Percentiles rank a stretch among this genome's conserved stretches.
phyloP scores from a whole-genome alignment of 371 early-diverging fungal genomes.

The Rhizopus delemar region DNA sequence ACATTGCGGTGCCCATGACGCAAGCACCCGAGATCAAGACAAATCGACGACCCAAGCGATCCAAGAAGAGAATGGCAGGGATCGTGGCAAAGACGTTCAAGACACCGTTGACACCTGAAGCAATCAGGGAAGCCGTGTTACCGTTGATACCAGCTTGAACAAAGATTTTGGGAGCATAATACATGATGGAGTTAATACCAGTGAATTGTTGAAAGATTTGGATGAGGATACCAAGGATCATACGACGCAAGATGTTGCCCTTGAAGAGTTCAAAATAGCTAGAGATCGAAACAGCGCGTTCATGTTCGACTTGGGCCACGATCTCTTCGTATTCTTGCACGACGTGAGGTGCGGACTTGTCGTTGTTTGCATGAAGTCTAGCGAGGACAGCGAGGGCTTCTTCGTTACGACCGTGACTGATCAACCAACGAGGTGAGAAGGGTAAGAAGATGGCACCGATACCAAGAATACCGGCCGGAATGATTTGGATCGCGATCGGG shows the following conservation, averaged over 20 bases:
- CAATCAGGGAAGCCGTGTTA: constrained; percentile 58
- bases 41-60: constrained; percentile 49
- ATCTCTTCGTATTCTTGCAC: constrained; percentile 79
- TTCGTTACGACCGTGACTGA: constrained; percentile 61
- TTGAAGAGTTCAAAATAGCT: constrained; percentile 74
- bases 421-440: constrained; percentile 64
- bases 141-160: constrained; percentile 62
- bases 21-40: constrained; percentile 48
- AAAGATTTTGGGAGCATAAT: constrained; percentile 72
- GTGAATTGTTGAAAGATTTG: constrained; percentile 68
- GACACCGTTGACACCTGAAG: constrained; percentile 75
- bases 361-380: constrained; percentile 65
- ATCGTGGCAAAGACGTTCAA: constrained; percentile 73
- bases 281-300: constrained; percentile 65
- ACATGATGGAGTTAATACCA: constrained; percentile 56
- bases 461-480: constrained; percentile 48
- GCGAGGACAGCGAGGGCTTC: constrained; percentile 79
- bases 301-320: constrained; percentile 65
- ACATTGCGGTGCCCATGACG: constrained; percentile 47
- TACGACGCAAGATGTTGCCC: constrained; percentile 60
- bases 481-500: constrained; percentile 55
- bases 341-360: constrained; percentile 58
- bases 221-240: constrained; percentile 70
- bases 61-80: constrained; percentile 69
- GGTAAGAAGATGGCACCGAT: constrained; percentile 57